These are phyloP conservation scores for Rhododendron henanense DNA, from an alignment of 148 eudicot genomes.

Conservation along the genomic window DNA sequence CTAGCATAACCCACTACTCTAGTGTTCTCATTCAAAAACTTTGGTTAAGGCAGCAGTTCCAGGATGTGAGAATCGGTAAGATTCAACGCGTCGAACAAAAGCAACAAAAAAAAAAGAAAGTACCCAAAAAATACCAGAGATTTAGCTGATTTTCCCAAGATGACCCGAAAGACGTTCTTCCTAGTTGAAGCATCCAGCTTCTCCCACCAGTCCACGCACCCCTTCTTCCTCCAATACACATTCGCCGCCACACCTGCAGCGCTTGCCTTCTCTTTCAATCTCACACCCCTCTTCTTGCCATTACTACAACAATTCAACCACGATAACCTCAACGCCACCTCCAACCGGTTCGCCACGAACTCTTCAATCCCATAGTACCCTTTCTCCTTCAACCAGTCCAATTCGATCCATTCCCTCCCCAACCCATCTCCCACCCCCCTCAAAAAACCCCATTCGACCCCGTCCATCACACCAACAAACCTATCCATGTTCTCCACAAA, in stretches of 20 bases:
- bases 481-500: conserved; percentile 34
- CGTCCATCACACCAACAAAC: conserved; percentile 65
- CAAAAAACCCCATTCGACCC: conserved; percentile 61
- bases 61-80: background rate
- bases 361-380: conserved; percentile 85
- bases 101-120: conserved; percentile 5
- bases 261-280: conserved; percentile 62
- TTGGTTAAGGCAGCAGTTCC: background rate
- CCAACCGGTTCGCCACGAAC: conserved; percentile 72
- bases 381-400: conserved; percentile 79
- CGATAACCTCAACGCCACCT: conserved; percentile 72
- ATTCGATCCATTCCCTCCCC: conserved; percentile 67
- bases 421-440: conserved; percentile 46
- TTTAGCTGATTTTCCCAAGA: conserved; percentile 54
- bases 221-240: conserved; percentile 92
- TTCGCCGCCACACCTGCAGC: conserved; percentile 60
- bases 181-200: conserved; percentile 46
- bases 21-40: background rate
- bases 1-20: background rate
- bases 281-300: conserved; percentile 85
- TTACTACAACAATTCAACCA: conserved; percentile 59
- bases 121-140: conserved; percentile 51
- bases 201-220: conserved; percentile 93
- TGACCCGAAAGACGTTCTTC: conserved; percentile 38
- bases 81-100: conserved; percentile 5